Base-by-base conservation (phyloP, 768 basidiomycete species). In the Phlegmacium glaucopus region DNA sequence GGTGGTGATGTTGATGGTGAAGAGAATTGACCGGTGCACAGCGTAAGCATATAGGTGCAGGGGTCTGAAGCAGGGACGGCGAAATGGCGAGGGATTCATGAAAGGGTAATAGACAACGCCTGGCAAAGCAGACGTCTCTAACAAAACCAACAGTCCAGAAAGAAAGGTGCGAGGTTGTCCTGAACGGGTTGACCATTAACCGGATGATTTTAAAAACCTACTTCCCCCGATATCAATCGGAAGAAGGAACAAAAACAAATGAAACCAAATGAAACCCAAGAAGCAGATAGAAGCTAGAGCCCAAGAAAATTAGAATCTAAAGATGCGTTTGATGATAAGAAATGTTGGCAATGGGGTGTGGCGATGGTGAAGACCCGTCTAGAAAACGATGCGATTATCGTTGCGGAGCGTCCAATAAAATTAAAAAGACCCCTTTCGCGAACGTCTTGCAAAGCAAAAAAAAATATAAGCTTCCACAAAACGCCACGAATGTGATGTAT, bases 401-500 rank as follows among this genome's bases (percentile, higher is more conserved):
- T 34, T 34, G 32, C 32, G 3, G 3, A 10, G 6, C 6, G 32
- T 34, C 11, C 32, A n/a, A 34, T 10, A 6, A 11, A 32, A 32
- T 32, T 8, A 32, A 32, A 13, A 2, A 11, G 32, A 10, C 32
- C n/a, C 32, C 32, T 43, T 49, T 36, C 50, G 44, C 43, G 49
- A 47, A 22, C 39, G 36, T 48, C 34, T 44, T 38, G 45, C 46
- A 53, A 55, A 54, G 51, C 49, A 54, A 58, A 58, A 58, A 58
- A 58, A 49, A 58, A 55, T n/a, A n/a, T n/a, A n/a, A 54, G 40
- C 57, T 55, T 53, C 51, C 39, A 36, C 22, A 11, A 41, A 49
- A 15, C 38, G n/a, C 48, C 53, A 45, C 42, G 39, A 43, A n/a
- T 18, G 29, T 16, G 9, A 16, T 35, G 2, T 12, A 18, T 40